Base-by-base conservation (phyloP, 768 basidiomycete species). In the Trametes meyenii region DNA sequence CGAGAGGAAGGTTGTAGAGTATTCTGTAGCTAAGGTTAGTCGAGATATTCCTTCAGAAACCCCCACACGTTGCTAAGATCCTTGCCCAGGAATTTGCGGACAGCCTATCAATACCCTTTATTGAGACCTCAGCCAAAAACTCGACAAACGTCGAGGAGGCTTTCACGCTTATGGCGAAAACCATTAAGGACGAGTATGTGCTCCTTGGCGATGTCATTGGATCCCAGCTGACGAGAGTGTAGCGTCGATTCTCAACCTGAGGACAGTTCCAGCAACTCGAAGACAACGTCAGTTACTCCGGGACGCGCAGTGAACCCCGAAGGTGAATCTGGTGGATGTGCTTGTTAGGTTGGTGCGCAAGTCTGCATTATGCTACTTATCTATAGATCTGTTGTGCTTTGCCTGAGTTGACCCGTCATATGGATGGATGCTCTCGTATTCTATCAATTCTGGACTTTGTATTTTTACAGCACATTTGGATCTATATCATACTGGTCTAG, bases 71-170 rank as follows among this genome's bases (percentile, higher is more conserved):
- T 11, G 16, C 42, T 38, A 23, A 40, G n/a, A 46, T 42, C 35
- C 36, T 55, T 23, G 26, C 45, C 0, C 64, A 96, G 86, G 93
- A 96, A 82, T 92, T 98, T 69, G 93, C 97, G 23, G 93, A 96
- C 71, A 94, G 96, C 73, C 81, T 98, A 62, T 83, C 82, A 61
- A 89, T 98, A 69, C 89, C 94, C 48, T 97, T 97, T 86, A 79
- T 99, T 72, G 97, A 98, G 81, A 99, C 96, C 12, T 94, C 91
- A 11, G 97, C 97, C 33, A 98, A 98, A 89, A 94, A 90, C 69
- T 92, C 96, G 50, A 95, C 94, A 61, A 97, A 97, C 68, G 97
- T 99, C 58, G 97, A 99, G 74, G 94, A 99, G 73, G 96, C 97
- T 10, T 99, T 99, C 85, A 85, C 97, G 78, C 94, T 94, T 36